These are phyloP conservation scores for Taxawa tesnikishii DNA, from an alignment of 2,329 filamentous ascomycete genomes.

Conservation along the genomic window DNA sequence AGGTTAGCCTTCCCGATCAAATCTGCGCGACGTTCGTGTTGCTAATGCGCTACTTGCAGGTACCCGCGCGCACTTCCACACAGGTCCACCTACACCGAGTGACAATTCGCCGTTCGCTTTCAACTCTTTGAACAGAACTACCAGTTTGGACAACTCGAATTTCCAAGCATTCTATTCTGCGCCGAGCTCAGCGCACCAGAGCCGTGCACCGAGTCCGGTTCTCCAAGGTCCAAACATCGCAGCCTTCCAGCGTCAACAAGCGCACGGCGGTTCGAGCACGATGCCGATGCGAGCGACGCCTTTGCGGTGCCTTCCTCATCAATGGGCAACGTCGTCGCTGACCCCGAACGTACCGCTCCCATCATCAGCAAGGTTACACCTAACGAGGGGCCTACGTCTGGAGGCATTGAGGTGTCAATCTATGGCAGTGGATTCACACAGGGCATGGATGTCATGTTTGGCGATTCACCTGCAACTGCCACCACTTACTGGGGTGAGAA, in stretches of 20 bases:
- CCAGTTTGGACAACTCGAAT: conserved; percentile 46
- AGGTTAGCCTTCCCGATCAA: not conserved
- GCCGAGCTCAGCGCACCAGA: conserved; percentile 59
- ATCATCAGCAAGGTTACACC: conserved; percentile 76
- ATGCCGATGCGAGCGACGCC: conserved; percentile 6
- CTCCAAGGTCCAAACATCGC: conserved; percentile 22
- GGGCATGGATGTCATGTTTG: conserved; percentile 76
- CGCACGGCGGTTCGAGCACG: conserved; percentile 7
- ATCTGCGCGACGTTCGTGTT: not conserved
- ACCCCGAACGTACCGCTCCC: conserved; percentile 28
- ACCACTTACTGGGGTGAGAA: conserved; percentile 73
- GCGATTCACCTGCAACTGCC: conserved; percentile 53
- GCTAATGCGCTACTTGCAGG: not conserved
- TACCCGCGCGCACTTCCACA: conserved; percentile 33
- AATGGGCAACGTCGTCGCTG: conserved; percentile 1
- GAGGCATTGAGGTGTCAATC: conserved; percentile 78
- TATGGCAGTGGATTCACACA: conserved; percentile 71
- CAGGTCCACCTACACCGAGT: conserved; percentile 54
- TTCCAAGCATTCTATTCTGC: conserved; percentile 55
- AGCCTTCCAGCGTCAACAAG: conserved; percentile 18
- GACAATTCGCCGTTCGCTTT: conserved; percentile 41
- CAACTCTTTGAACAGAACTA: conserved; percentile 9
- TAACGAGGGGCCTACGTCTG: conserved; percentile 65
- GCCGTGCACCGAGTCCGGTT: conserved; percentile 64
- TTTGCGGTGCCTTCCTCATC: conserved; percentile 6